These are phyloP conservation scores for Plenodomus biglobosus DNA, from an alignment of 2,329 filamentous ascomycete species.

Conservation along the genomic window DNA sequence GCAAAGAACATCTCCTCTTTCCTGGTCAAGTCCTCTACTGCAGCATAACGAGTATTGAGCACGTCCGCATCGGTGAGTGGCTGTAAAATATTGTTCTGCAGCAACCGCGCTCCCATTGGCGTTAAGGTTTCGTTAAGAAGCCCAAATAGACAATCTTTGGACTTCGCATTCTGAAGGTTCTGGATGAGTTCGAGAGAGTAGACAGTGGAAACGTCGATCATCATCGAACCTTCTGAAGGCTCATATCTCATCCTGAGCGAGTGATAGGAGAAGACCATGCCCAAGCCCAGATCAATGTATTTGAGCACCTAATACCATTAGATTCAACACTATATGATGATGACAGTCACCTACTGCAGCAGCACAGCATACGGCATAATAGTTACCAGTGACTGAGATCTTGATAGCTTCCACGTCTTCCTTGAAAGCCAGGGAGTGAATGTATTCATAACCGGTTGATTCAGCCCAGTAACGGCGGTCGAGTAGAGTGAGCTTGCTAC, in stretches of 20 bases:
- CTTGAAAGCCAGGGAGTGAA: constrained; percentile 75
- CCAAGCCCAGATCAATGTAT: constrained; percentile 72
- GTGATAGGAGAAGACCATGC: constrained; percentile 70
- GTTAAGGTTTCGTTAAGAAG: constrained; percentile 83
- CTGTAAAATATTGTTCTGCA: constrained; percentile 85
- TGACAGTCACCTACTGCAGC: constrained; percentile 73
- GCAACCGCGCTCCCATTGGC: constrained; percentile 81
- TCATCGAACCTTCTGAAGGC: constrained; percentile 88
- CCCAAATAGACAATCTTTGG: constrained; percentile 80
- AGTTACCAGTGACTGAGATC: constrained; percentile 77
- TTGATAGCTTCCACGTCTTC: constrained; percentile 81
- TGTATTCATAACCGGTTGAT: constrained; percentile 71
- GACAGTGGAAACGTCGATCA: constrained; percentile 89
- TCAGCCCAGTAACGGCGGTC: constrained; percentile 87
- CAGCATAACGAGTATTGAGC: constrained; percentile 73
- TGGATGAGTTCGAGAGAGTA: constrained; percentile 86
- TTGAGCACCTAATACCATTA: constrained; percentile 65
- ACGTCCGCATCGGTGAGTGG: constrained; percentile 74
- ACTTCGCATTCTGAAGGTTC: constrained; percentile 76
- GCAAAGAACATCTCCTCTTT: constrained; percentile 85
- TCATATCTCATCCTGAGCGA: constrained; percentile 85
- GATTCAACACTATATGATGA: neutral
- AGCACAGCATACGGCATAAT: constrained; percentile 81
- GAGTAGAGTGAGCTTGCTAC: constrained; percentile 59
- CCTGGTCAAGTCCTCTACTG: constrained; percentile 76